Conservation (phyloP, 306 rosid genomes). For the Mimosa bimucronata region DNA sequence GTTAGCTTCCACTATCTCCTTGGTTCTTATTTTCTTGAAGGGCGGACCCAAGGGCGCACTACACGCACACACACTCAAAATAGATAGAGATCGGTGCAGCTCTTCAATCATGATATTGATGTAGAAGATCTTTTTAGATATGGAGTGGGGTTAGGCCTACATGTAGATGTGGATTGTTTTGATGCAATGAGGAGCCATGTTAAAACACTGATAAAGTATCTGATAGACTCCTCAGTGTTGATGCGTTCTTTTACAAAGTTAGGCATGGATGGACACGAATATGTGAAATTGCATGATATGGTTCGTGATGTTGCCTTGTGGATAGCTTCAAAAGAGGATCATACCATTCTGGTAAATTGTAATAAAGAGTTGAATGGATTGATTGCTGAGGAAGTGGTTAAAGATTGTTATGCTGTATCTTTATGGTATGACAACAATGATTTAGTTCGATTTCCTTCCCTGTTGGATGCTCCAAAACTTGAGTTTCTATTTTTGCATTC, state of each 20-base stretch:
- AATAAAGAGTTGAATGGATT: neutral
- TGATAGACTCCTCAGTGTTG: neutral
- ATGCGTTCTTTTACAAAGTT: neutral
- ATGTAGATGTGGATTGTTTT: neutral
- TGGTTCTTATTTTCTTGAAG: too few relatives aligned
- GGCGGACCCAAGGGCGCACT: too few relatives aligned
- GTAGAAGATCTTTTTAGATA: slow-evolving; percentile 7
- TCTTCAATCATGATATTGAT: neutral
- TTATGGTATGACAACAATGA: neutral
- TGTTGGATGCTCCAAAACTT: neutral
- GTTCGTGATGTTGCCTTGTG: neutral
- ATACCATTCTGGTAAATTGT: neutral
- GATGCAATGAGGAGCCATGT: neutral
- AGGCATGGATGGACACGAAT: too few relatives aligned
- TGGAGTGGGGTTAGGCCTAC: neutral
- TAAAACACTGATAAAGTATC: neutral
- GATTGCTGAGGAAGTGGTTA: too few relatives aligned
- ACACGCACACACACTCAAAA: too few relatives aligned
- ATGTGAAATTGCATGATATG: neutral
- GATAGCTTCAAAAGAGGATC: neutral
- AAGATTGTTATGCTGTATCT: neutral
- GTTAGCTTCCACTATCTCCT: too few relatives aligned
- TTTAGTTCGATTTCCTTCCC: too few relatives aligned
- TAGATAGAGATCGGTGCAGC: too few relatives aligned
- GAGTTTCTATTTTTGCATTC: neutral